Evolutionary conservation across 208 protist genomes (phyloP).

Genomic region (Wallacemonas sp.): DNA sequence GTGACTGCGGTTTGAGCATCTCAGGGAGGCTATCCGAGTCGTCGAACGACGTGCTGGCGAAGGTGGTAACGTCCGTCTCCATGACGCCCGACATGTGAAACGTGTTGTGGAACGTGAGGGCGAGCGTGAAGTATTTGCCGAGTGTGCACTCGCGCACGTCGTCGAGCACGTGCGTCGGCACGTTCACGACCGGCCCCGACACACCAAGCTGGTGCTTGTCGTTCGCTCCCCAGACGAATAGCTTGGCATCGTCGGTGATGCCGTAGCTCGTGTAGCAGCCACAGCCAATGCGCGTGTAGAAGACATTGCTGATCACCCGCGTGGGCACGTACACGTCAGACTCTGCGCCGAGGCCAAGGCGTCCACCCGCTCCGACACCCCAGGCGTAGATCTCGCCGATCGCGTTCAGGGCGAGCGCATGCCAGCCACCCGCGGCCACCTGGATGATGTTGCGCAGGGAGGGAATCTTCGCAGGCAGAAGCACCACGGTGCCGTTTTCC

Average conservation of each 20-base stretch:
- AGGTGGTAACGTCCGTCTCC: constrained; percentile 41
- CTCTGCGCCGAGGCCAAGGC: constrained; percentile 51
- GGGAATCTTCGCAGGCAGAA: constrained; percentile 52
- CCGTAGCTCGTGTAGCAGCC: constrained; percentile 69
- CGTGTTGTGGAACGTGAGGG: constrained; percentile 45
- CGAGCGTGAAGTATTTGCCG: constrained; percentile 64
- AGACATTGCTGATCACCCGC: constrained; percentile 37
- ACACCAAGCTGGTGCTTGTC: constrained; percentile 50
- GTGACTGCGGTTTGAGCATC: constrained; percentile 20
- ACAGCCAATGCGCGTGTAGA: constrained; percentile 67
- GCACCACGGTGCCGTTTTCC: constrained; percentile 45
- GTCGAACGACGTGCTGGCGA: constrained; percentile 41
- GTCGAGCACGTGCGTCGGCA: constrained; percentile 50
- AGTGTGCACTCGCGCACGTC: constrained; percentile 68
- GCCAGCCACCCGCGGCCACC: constrained; percentile 68
- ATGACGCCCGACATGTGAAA: constrained; percentile 58
- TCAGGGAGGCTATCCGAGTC: constrained; percentile 57
- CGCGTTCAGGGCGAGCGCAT: constrained; percentile 72
- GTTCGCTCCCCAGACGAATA: constrained; percentile 83
- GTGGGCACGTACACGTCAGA: constrained; percentile 41
- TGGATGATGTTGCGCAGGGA: constrained; percentile 55
- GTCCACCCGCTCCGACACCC: constrained; percentile 61
- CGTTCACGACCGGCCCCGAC: constrained; percentile 9
- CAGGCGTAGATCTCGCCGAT: constrained; percentile 75
- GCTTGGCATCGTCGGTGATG: constrained; percentile 53